Conservation (phyloP, 495 filamentous ascomycete genomes). For the Tetracladium setigerum region DNA sequence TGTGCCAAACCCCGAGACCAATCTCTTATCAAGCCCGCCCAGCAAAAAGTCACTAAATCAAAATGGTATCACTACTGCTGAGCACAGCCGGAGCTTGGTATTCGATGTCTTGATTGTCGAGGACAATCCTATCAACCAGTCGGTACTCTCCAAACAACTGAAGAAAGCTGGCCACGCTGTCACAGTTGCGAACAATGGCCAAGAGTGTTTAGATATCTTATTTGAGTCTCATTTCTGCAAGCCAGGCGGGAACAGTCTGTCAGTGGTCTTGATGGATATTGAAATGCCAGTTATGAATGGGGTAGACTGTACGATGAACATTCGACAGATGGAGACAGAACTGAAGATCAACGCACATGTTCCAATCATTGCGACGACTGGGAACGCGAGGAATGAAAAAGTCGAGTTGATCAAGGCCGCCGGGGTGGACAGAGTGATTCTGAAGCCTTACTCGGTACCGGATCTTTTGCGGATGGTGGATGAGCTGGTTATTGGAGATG, state of each 20-base stretch:
- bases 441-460: not conserved
- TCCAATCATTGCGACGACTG: conserved; percentile 73
- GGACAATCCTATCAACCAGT: conserved; percentile 69
- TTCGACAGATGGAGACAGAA: conserved; percentile 51
- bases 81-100: conserved; percentile 6
- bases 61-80: not conserved
- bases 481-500: too few species aligned
- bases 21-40: too few species aligned
- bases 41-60: too few species aligned
- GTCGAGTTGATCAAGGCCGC: conserved; percentile 41
- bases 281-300: conserved; percentile 90
- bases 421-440: conserved; percentile 17
- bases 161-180: conserved; percentile 54
- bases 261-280: conserved; percentile 74
- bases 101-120: conserved; percentile 22
- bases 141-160: conserved; percentile 58
- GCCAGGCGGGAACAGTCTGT: conserved; percentile 32
- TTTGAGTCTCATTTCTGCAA: conserved; percentile 19
- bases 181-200: conserved; percentile 64
- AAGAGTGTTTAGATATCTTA: conserved; percentile 61
- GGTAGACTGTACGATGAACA: conserved; percentile 56
- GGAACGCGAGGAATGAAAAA: conserved; percentile 68
- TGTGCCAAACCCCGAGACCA: too few species aligned
- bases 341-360: conserved; percentile 47
- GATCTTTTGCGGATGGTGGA: too few species aligned